Conservation (phyloP, 2,329 filamentous ascomycete genomes). For the Zymoseptoria ardabiliae region DNA sequence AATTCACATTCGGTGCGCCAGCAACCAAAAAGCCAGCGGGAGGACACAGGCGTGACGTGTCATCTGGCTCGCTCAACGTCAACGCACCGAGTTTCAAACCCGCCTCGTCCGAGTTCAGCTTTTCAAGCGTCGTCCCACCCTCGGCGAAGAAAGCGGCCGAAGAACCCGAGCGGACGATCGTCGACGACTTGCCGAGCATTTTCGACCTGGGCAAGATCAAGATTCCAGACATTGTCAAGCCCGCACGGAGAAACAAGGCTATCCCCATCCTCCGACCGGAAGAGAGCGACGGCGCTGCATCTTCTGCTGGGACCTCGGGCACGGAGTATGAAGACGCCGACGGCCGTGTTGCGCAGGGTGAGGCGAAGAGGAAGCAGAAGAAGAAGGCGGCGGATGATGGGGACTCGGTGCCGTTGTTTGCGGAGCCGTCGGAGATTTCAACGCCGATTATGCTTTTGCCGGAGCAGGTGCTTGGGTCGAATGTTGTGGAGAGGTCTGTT, state of each 20-base stretch:
- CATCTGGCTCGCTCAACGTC: slow-evolving; percentile 53
- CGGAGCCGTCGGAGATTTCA: slow-evolving; percentile 38
- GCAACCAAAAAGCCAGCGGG: slow-evolving; percentile 3
- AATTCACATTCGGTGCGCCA: slow-evolving; percentile 11
- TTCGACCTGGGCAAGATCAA: slow-evolving; percentile 36
- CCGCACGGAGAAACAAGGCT: slow-evolving; percentile 68
- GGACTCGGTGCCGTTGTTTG: slow-evolving; percentile 69
- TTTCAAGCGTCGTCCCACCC: slow-evolving; percentile 23
- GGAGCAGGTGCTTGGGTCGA: slow-evolving; percentile 20
- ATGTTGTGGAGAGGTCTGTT: slow-evolving; percentile 10
- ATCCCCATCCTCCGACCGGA: slow-evolving; percentile 62
- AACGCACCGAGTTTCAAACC: slow-evolving; percentile 37
- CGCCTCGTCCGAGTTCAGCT: slow-evolving; percentile 31
- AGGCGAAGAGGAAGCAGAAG: slow-evolving; percentile 68
- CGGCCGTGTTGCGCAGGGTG: slow-evolving; percentile 55
- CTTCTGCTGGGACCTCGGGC: slow-evolving; percentile 13
- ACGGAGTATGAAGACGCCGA: slow-evolving; percentile 49
- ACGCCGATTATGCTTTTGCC: slow-evolving; percentile 17
- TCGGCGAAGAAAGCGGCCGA: slow-evolving; percentile 21
- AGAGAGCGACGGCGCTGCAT: slow-evolving; percentile 13
- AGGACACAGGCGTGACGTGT: slow-evolving; percentile 20
- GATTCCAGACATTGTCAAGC: slow-evolving; percentile 59
- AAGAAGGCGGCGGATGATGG: slow-evolving; percentile 59
- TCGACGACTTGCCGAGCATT: slow-evolving; percentile 25
- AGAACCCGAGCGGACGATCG: slow-evolving; percentile 32